phyloP scores from a whole-genome alignment of 164 flowering plant genomes.

The Berberis vulgaris region DNA sequence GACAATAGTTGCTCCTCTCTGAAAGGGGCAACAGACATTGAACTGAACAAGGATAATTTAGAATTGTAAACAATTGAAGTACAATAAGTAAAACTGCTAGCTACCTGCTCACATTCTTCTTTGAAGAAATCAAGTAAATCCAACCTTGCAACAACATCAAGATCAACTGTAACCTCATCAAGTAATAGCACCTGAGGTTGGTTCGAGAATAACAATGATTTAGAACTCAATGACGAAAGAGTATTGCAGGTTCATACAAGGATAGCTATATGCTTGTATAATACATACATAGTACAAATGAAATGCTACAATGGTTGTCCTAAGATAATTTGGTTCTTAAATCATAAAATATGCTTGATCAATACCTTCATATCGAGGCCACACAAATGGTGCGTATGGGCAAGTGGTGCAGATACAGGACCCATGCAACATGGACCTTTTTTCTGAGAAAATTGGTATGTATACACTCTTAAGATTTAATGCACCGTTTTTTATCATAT shows the following conservation, averaged over 20 bases:
- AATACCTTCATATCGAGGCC: no score
- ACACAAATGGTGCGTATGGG: no score
- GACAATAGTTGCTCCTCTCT: conserved; percentile 97
- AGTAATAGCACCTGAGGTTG: conserved; percentile 73
- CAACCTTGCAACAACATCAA: conserved; percentile 94
- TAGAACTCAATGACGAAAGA: not conserved
- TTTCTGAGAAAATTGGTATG: no score
- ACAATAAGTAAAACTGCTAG: not conserved
- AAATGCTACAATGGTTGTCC: no score
- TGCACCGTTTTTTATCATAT: no score
- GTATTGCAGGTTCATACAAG: not conserved
- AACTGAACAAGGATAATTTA: not conserved
- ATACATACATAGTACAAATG: no score
- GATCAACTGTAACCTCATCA: conserved; percentile 95
- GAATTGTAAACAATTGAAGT: not conserved
- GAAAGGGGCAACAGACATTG: not conserved
- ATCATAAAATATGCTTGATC: no score
- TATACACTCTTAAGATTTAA: no score
- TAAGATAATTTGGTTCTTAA: no score
- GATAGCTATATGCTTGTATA: not conserved
- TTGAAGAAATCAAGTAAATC: conserved; percentile 86
- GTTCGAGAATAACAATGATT: not conserved
- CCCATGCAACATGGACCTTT: no score
- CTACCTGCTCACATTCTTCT: conserved; percentile 91
- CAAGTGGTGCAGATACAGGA: no score